Conservation (phyloP, 1,284 basidiomycete species). For the Ceratobasidium sp. region DNA sequence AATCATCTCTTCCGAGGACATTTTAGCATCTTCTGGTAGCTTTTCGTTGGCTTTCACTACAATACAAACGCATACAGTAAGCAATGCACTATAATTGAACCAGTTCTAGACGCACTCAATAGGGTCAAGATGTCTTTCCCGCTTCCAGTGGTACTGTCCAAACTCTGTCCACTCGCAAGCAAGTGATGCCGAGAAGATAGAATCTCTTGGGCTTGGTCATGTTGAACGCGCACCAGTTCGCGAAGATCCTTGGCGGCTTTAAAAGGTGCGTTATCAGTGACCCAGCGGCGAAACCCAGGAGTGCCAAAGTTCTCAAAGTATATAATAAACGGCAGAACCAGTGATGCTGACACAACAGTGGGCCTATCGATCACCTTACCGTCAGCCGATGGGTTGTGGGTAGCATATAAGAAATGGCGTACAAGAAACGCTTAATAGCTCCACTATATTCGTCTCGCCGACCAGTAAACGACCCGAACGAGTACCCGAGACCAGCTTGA, state of each 20-base stretch:
- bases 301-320: slow-evolving; percentile 2
- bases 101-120: too few relatives aligned
- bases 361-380: background rate
- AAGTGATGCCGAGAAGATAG: too few relatives aligned
- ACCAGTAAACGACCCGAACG: slow-evolving; percentile 1
- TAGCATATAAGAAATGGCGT: too few relatives aligned
- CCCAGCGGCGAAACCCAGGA: background rate
- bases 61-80: too few relatives aligned
- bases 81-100: too few relatives aligned
- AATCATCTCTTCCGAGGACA: slow-evolving; percentile 2
- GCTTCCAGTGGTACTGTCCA: too few relatives aligned
- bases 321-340: background rate
- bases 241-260: background rate
- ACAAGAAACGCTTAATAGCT: background rate
- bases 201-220: background rate
- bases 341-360: background rate
- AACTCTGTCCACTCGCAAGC: too few relatives aligned
- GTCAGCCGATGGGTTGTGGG: too few relatives aligned
- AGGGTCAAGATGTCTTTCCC: too few relatives aligned
- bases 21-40: background rate
- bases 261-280: background rate
- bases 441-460: slow-evolving; percentile 4
- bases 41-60: slow-evolving; percentile 2
- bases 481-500: slow-evolving; percentile 18
- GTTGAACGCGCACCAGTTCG: slow-evolving; percentile 5